These are phyloP conservation scores for Hortiboletus campestris DNA, from an alignment of 768 basidiomycete genomes.

Conservation along the genomic window DNA sequence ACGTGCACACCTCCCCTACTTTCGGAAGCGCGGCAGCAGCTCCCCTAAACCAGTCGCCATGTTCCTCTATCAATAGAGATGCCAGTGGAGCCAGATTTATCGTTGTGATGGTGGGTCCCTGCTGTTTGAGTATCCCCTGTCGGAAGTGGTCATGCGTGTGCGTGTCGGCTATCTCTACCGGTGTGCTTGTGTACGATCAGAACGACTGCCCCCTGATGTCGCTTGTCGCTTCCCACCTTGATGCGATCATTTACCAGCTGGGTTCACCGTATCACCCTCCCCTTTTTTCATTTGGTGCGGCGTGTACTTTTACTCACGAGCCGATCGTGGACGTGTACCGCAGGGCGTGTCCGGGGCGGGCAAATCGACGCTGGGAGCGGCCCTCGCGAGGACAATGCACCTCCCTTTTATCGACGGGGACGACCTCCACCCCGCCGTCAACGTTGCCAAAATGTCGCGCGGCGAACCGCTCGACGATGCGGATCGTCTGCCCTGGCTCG, in stretches of 20 bases:
- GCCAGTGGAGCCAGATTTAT: conserved; percentile 33
- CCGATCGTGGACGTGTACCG: background rate
- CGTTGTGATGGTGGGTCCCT: conserved; percentile 47
- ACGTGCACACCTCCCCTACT: background rate
- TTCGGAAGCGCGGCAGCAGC: background rate
- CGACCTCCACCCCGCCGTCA: conserved; percentile 75
- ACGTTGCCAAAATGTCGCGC: conserved; percentile 84
- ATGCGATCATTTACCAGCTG: background rate
- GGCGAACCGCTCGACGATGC: conserved; percentile 76
- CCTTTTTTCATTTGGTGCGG: background rate
- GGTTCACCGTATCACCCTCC: too few species aligned
- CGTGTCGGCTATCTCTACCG: background rate
- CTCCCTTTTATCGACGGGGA: conserved; percentile 88
- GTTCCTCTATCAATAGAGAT: background rate
- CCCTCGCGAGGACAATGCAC: conserved; percentile 57
- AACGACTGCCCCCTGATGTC: too few species aligned
- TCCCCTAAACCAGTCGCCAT: background rate
- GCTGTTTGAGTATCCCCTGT: too few species aligned
- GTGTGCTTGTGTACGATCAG: background rate
- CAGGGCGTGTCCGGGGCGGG: conserved; percentile 77
- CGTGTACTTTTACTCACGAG: background rate
- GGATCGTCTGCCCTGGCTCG: conserved; percentile 87
- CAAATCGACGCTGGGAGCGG: conserved; percentile 66
- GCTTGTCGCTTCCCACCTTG: background rate
- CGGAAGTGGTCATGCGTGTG: background rate